Conservation (phyloP, 169 alveolate genomes). For the Haemoproteus tartakovskyi region DNA sequence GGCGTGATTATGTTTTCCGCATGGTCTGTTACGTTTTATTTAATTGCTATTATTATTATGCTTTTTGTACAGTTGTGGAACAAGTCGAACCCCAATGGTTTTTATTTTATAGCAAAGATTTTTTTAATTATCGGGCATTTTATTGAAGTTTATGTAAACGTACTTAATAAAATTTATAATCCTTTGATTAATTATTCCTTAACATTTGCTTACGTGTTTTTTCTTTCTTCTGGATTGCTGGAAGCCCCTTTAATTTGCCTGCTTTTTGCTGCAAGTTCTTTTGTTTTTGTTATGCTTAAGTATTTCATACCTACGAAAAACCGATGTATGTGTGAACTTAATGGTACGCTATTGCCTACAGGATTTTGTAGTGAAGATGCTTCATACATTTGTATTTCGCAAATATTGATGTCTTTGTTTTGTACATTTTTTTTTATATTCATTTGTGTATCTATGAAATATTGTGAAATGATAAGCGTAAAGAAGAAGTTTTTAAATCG, state of each 20-base stretch:
- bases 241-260: neutral
- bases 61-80: slow-evolving; percentile 1
- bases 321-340: slow-evolving; percentile 37
- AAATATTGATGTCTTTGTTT: slow-evolving; percentile 68
- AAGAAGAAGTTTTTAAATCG: slow-evolving; percentile 79
- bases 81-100: slow-evolving; percentile 14
- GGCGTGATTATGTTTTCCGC: too few species aligned
- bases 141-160: slow-evolving; percentile 44
- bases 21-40: slow-evolving; percentile 1
- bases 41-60: slow-evolving; percentile 1
- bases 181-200: slow-evolving; percentile 25
- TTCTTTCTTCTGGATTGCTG: slow-evolving; percentile 8
- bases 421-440: slow-evolving; percentile 73
- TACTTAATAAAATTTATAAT: slow-evolving; percentile 13
- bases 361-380: slow-evolving; percentile 10
- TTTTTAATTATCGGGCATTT: slow-evolving; percentile 16
- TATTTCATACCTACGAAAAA: slow-evolving; percentile 58
- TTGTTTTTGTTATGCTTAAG: neutral
- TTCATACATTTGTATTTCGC: slow-evolving; percentile 38
- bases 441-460: slow-evolving; percentile 81
- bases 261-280: too few species aligned
- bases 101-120: slow-evolving; percentile 14
- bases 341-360: slow-evolving; percentile 32
- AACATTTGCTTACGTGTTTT: slow-evolving; percentile 35
- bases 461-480: slow-evolving; percentile 79